A percentile compares a stretch with the other conserved stretches of the same genome.
Evolutionary conservation across 2,329 filamentous ascomycete species (phyloP).

Genomic region (Botrytis byssoidea): DNA sequence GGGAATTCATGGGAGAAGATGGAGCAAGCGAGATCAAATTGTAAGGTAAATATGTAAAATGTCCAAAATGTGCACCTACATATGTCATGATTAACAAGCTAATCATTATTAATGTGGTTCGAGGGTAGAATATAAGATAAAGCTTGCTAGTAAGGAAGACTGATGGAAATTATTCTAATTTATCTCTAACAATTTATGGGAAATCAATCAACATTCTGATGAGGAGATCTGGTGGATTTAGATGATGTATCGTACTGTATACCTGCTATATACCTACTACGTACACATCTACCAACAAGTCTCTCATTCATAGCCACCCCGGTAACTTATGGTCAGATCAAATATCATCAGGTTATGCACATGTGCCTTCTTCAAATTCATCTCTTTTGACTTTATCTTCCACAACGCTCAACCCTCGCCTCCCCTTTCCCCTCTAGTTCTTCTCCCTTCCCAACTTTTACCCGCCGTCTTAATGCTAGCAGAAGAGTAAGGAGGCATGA

Average conservation of each 20-base stretch:
- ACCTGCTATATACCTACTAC: background rate
- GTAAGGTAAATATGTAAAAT: background rate
- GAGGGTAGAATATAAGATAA: too few species aligned
- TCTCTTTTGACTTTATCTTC: background rate
- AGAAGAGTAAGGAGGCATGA: background rate
- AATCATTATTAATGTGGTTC: background rate
- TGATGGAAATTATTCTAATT: background rate
- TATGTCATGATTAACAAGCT: background rate
- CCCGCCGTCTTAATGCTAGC: background rate
- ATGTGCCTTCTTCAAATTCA: background rate
- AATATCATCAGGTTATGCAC: background rate
- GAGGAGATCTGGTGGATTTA: background rate
- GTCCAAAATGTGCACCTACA: background rate
- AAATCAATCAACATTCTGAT: background rate
- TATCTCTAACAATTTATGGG: background rate
- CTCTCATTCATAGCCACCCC: background rate
- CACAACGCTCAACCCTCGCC: background rate
- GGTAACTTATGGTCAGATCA: background rate
- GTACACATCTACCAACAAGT: background rate
- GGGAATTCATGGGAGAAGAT: background rate
- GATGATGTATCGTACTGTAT: background rate
- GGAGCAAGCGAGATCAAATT: background rate
- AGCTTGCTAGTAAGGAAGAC: background rate
- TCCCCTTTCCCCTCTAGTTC: constrained; percentile 8
- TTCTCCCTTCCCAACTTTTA: background rate